phyloP scores from a whole-genome alignment of 805 yeast genomes.

The Starmerella scarabaei region DNA sequence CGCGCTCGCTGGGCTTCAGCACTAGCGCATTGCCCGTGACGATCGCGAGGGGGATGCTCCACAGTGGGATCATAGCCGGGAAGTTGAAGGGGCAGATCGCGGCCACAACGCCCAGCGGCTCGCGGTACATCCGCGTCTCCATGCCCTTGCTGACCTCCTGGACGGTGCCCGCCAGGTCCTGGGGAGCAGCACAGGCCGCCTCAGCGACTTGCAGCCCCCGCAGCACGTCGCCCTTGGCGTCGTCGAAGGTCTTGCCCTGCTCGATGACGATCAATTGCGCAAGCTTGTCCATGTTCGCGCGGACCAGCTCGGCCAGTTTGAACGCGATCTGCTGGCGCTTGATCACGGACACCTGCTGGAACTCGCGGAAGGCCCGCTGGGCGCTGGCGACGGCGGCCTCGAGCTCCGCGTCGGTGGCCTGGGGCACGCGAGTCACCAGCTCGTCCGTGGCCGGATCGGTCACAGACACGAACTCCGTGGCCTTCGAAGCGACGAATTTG shows the following conservation, averaged over 20 bases:
- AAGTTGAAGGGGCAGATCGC: slow-evolving; percentile 72
- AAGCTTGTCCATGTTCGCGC: slow-evolving; percentile 52
- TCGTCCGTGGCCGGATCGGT: slow-evolving; percentile 65
- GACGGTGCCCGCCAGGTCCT: slow-evolving; percentile 46
- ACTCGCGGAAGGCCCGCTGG: slow-evolving; percentile 43
- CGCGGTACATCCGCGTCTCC: slow-evolving; percentile 65
- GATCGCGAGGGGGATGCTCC: slow-evolving; percentile 50
- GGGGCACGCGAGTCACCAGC: slow-evolving; percentile 58
- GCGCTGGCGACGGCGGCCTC: slow-evolving; percentile 55
- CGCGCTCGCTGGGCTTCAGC: slow-evolving; percentile 58
- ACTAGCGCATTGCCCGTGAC: slow-evolving; percentile 66
- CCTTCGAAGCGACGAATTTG: slow-evolving; percentile 37
- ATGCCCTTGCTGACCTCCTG: slow-evolving; percentile 59
- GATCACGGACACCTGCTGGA: slow-evolving; percentile 40
- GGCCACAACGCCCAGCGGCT: slow-evolving; percentile 60
- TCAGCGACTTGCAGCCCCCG: slow-evolving; percentile 72
- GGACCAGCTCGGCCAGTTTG: slow-evolving; percentile 51
- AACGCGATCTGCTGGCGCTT: slow-evolving; percentile 51
- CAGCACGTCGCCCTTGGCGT: slow-evolving; percentile 62
- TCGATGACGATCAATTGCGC: slow-evolving; percentile 54
- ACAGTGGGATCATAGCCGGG: slow-evolving; percentile 72
- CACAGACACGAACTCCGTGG: slow-evolving; percentile 51
- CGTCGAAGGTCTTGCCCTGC: slow-evolving; percentile 67
- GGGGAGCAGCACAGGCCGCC: slow-evolving; percentile 52
- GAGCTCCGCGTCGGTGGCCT: slow-evolving; percentile 53